Percentiles rank a stretch among this genome's conserved stretches.
Evolutionary conservation across 2,329 filamentous ascomycete species (phyloP).

Genomic region (Leptosphaerulina australis): DNA sequence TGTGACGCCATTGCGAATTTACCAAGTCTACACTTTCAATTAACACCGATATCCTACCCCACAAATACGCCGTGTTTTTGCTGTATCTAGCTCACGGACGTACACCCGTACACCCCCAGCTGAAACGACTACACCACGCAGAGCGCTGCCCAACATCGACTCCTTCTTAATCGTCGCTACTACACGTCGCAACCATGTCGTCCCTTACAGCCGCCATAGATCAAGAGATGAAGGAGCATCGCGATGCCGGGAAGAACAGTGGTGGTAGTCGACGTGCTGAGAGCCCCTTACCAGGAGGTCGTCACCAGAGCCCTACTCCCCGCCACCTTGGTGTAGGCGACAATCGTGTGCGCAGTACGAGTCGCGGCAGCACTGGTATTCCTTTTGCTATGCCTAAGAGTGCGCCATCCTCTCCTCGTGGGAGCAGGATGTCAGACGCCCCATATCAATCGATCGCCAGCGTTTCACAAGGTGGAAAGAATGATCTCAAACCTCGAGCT

Average conservation of each 20-base stretch:
- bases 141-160: neutral
- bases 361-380: constrained; percentile 41
- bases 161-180: neutral
- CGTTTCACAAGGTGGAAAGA: constrained; percentile 52
- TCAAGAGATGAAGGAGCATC: constrained; percentile 75
- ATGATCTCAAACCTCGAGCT: constrained; percentile 49
- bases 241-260: constrained; percentile 52
- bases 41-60: constrained; percentile 25
- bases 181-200: constrained; percentile 55
- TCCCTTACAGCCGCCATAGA: constrained; percentile 78
- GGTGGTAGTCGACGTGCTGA: constrained; percentile 31
- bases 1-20: constrained; percentile 28
- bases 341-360: constrained; percentile 36
- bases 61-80: constrained; percentile 24
- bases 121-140: constrained; percentile 4
- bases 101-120: constrained; percentile 12
- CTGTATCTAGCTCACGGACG: constrained; percentile 13
- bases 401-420: constrained; percentile 39
- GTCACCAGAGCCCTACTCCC: constrained; percentile 63
- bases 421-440: constrained; percentile 44
- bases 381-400: constrained; percentile 32
- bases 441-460: constrained; percentile 54
- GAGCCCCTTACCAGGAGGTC: constrained; percentile 48
- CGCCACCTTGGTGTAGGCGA: constrained; percentile 60
- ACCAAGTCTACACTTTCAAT: constrained; percentile 16